Base-by-base conservation (phyloP, 495 filamentous ascomycete species). In the Daldinia vernicosa region DNA sequence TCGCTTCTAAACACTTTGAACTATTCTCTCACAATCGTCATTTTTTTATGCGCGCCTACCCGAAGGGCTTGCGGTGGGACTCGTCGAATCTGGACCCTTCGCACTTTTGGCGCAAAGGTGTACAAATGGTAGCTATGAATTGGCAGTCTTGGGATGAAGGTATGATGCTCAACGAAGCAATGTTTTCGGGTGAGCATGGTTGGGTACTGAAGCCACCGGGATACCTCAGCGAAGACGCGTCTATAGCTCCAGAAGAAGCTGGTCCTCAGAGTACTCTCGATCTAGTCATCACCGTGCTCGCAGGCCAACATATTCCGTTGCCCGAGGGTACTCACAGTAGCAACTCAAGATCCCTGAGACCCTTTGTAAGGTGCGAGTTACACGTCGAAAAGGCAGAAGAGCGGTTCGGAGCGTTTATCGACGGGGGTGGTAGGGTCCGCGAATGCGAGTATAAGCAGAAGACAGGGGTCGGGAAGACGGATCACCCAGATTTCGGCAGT, bases 141-240 rank as follows among this genome's bases (percentile, higher is more conserved):
- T 97, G 95, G 94, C 95, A 98, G 71, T 90, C 86, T 52, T 86
- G 88, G 60, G 95, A 98, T 76, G 89, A 91, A 62, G 93, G 93
- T 35, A 96, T 93, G 91, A 97, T 98, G 94, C 86, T 97, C 40
- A 97, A 98, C 75, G 86, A 92, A 68, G 95, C 87, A 53, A 96
- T 98, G 93, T 98, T 98, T 72, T 86, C 85, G 9, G 90, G 89
- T n/a, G 90, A 90, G 47, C 82, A 84, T 24, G 95, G 95, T 22
- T 98, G 93, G 90, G 87, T 95, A 8, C 85, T 95, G 19, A 98
- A 98, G 77, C 95, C 95, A 0, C 67, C 82, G 11, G 89, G 89
- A 7, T 82, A 78, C 61, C 80, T 71, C 27, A 75, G 77, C 54
- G 52, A 72, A 57, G 74, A 72, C 26, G 27, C 26, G 17, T 39